Conservation (phyloP, 2,329 filamentous ascomycete genomes). For the Coleophoma cylindrospora region DNA sequence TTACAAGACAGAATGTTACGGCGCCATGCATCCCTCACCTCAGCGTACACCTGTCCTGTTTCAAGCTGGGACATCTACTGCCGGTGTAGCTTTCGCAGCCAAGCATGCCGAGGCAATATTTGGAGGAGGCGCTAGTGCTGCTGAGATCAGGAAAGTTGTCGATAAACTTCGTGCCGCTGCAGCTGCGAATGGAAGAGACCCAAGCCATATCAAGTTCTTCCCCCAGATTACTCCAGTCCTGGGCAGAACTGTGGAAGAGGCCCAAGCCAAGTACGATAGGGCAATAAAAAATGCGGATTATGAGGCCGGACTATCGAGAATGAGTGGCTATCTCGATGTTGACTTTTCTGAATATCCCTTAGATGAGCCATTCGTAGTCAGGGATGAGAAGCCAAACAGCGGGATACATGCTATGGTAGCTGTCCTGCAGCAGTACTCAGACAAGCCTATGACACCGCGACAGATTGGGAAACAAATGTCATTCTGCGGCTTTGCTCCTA, state of each 20-base stretch:
- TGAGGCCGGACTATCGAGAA: neutral
- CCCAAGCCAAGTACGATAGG: conserved; percentile 20
- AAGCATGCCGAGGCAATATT: conserved; percentile 65
- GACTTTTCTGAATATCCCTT: no score
- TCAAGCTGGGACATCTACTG: conserved; percentile 61
- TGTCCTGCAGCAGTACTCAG: no score
- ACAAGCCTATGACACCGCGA: no score
- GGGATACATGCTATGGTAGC: no score
- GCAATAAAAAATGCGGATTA: conserved; percentile 25
- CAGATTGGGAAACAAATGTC: no score
- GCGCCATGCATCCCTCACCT: conserved; percentile 58
- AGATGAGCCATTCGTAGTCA: no score
- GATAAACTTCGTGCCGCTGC: conserved; percentile 54
- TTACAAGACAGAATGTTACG: conserved; percentile 56
- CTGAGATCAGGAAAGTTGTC: conserved; percentile 43
- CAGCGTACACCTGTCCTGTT: conserved; percentile 64
- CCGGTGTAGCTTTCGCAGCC: conserved; percentile 61
- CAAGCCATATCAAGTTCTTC: no score
- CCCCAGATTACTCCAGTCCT: no score
- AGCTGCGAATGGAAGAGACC: no score
- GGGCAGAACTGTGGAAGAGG: no score
- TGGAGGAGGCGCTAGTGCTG: conserved; percentile 37
- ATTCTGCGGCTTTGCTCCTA: no score
- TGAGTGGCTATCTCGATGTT: neutral
- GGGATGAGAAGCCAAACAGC: no score